These are phyloP conservation scores for Fusarium zealandicum DNA, from an alignment of 2,329 filamentous ascomycete genomes.

Conservation along the genomic window DNA sequence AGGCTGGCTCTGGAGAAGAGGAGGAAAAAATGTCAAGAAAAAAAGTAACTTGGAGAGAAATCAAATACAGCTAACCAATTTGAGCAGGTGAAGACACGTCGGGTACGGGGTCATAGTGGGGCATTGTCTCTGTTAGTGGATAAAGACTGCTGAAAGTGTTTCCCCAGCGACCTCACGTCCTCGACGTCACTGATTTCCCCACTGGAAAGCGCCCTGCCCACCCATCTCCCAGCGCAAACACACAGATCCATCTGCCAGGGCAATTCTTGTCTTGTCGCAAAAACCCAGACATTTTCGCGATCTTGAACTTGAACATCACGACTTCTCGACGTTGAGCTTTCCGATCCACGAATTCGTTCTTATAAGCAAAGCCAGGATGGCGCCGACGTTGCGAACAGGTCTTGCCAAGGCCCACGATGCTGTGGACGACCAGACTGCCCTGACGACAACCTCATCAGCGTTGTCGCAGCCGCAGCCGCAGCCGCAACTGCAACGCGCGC, in stretches of 20 bases:
- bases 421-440: slow-evolving; percentile 27
- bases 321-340: too few species aligned
- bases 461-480: slow-evolving; percentile 12
- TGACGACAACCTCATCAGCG: slow-evolving; percentile 20
- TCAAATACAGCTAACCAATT: slow-evolving; percentile 26
- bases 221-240: slow-evolving; percentile 10
- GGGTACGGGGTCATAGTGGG: slow-evolving; percentile 5
- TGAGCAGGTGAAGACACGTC: slow-evolving; percentile 2
- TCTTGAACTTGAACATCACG: background rate
- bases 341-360: background rate
- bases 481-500: slow-evolving; percentile 12
- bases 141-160: slow-evolving; percentile 26
- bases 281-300: background rate
- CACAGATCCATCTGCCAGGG: slow-evolving; percentile 2
- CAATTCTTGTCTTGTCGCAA: slow-evolving; percentile 13
- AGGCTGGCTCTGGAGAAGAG: slow-evolving; percentile 1
- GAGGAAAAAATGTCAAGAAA: background rate
- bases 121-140: background rate
- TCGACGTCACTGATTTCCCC: slow-evolving; percentile 38
- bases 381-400: slow-evolving; percentile 36
- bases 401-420: slow-evolving; percentile 24
- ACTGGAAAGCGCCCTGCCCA: slow-evolving; percentile 15
- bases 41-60: slow-evolving; percentile 6
- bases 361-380: slow-evolving; percentile 21
- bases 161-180: slow-evolving; percentile 38